Base-by-base conservation (phyloP, 768 basidiomycete species). In the Suillus plorans region DNA sequence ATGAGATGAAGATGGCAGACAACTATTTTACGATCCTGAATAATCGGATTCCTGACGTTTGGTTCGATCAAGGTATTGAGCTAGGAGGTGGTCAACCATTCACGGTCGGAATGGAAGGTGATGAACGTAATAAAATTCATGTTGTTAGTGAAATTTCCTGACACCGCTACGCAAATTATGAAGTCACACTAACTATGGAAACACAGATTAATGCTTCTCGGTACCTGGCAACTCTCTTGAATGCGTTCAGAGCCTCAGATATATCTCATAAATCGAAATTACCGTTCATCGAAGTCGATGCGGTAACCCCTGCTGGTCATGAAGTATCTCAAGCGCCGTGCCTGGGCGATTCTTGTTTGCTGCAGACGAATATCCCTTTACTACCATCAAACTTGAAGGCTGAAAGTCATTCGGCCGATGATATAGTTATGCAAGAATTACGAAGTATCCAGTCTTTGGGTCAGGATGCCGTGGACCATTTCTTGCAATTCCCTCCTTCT, bases 1-100 rank as follows among this genome's bases (percentile, higher is more conserved):
- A 85, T 44, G 82, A 88, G 67, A 75, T 80, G 69, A 80, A 82
- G 67, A 89, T 89, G 87, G 86, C 88, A 4, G 89, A 90, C 70
- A 90, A 90, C 66, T 89, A 89, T 68, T 90, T 84, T 69, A 79
- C 87, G 1, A 76, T 90, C 59, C 73, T 90, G 56, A 78, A 76
- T 62, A 90, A 89, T 70, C 73, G 72, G 22, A 70, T 84, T 47
- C 83, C 87, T 2, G 86, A 89, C 71, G 74, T 82, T 12, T 89
- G 89, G 88, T 84, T 88, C 63, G 86, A 88, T 67, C 82, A 85
- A 66, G 84, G 84, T n/a, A 81, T 87, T 53, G 81, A 83, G 63
- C 79, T 90, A 4, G 84, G 80, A 42, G 86, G 86, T 4, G 87
- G 86, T 0, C 76, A 85, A 61, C 80, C 86, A 8, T 91, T 90